These are phyloP conservation scores for Apiospora rasikravindrae DNA, from an alignment of 2,329 filamentous ascomycete genomes.

Conservation along the genomic window DNA sequence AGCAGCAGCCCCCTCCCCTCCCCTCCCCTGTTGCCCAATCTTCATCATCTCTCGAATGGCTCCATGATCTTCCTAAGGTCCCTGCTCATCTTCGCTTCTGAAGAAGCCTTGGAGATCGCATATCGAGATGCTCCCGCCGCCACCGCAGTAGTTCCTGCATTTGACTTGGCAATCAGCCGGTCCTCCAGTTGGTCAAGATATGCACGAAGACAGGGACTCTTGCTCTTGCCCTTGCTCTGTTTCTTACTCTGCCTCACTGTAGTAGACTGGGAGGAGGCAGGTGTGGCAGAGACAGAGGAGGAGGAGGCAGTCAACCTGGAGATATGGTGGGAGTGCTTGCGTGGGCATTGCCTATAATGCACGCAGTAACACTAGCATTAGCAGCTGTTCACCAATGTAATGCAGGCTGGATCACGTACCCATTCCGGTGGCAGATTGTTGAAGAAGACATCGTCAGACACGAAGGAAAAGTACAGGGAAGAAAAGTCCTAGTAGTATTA, in stretches of 20 bases:
- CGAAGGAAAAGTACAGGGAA: neutral
- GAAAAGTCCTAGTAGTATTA: neutral
- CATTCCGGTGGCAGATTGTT: neutral
- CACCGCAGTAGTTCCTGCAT: neutral
- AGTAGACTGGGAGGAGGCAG: neutral
- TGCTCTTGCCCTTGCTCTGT: neutral
- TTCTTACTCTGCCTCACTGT: neutral
- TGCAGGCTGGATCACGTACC: neutral
- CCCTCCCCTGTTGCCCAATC: neutral
- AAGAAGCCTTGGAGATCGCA: neutral
- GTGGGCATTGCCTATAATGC: neutral
- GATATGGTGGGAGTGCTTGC: neutral
- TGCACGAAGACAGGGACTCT: neutral
- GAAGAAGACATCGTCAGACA: neutral
- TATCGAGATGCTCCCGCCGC: neutral
- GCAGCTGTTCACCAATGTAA: neutral
- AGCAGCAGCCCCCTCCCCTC: no score
- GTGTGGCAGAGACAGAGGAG: neutral
- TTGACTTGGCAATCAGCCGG: neutral
- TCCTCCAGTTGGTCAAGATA: neutral
- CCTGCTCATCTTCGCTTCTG: neutral
- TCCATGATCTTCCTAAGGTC: neutral
- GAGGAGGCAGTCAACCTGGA: neutral
- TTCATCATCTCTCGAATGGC: neutral
- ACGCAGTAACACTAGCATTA: neutral